Evolutionary conservation across 176 grass and related monocot genomes (phyloP).

Genomic region (Oryza longistaminata): DNA sequence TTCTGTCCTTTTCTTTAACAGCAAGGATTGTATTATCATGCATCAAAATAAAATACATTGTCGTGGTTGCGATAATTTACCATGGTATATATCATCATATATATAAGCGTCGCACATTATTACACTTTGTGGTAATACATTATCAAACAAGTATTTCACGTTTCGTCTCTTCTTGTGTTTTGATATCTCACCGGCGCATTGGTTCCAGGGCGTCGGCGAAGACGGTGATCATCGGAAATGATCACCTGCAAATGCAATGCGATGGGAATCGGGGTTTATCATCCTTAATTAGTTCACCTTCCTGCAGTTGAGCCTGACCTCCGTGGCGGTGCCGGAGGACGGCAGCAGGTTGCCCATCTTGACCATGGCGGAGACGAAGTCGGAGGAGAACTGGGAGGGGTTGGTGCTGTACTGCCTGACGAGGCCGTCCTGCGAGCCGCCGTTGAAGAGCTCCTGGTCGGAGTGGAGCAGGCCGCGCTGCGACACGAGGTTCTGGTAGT

Average conservation of each 20-base stretch:
- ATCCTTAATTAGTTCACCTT: slow-evolving; percentile 55
- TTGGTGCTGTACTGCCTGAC: slow-evolving; percentile 62
- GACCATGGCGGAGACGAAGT: slow-evolving; percentile 65
- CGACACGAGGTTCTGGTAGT: slow-evolving; percentile 65
- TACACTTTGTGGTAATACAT: background rate
- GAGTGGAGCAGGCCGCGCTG: slow-evolving; percentile 67
- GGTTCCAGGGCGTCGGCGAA: slow-evolving; percentile 36
- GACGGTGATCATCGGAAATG: background rate
- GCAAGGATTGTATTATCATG: background rate
- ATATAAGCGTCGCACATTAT: background rate
- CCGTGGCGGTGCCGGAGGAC: slow-evolving; percentile 45
- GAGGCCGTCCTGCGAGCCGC: slow-evolving; percentile 73
- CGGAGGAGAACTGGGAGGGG: slow-evolving; percentile 18
- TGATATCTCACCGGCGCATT: background rate
- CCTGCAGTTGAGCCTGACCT: slow-evolving; percentile 81
- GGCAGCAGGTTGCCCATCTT: slow-evolving; percentile 76
- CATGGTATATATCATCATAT: background rate
- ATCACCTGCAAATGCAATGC: no score
- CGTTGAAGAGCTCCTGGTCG: slow-evolving; percentile 90
- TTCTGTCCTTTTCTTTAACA: background rate
- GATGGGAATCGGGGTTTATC: background rate
- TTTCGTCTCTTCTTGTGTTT: background rate
- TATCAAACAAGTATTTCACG: background rate
- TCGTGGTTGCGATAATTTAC: background rate
- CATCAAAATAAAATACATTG: background rate